Conservation (phyloP, 306 rosid species). For the Quillaja saponaria region DNA sequence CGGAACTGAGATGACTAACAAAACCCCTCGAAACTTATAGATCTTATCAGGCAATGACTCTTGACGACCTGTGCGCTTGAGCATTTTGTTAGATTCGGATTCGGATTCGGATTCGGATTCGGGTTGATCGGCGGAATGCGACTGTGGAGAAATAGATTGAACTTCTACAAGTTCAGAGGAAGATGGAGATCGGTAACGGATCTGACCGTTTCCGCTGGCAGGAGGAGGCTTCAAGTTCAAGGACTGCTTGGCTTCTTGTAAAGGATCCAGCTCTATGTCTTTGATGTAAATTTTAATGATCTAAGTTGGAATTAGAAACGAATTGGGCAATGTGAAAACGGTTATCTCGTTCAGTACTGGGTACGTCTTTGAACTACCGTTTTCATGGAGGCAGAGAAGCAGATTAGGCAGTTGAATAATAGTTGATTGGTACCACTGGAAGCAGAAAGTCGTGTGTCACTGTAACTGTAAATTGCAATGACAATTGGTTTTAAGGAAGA, state of each 20-base stretch:
- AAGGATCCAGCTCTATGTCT: conserved; percentile 73
- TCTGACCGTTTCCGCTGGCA: conserved; percentile 79
- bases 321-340: too few relatives aligned
- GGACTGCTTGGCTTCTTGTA: conserved; percentile 67
- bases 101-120: conserved; percentile 48
- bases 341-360: too few relatives aligned
- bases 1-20: conserved; percentile 67
- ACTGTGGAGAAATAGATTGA: conserved; percentile 61
- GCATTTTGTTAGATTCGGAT: conserved; percentile 71
- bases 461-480: too few relatives aligned
- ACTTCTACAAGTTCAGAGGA: conserved; percentile 79
- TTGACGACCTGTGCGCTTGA: conserved; percentile 64
- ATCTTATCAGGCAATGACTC: conserved; percentile 79
- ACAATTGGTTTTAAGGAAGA: too few relatives aligned
- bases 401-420: too few relatives aligned
- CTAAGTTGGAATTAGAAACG: too few relatives aligned
- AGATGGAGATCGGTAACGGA: conserved; percentile 96
- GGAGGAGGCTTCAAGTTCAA: conserved; percentile 56
- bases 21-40: conserved; percentile 66
- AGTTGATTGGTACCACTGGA: too few relatives aligned
- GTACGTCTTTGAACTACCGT: too few relatives aligned
- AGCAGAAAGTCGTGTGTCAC: too few relatives aligned
- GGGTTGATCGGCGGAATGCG: conserved; percentile 51
- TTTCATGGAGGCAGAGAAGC: too few relatives aligned
- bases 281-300: too few relatives aligned